These are phyloP conservation scores for Naganishia vishniacii DNA, from an alignment of 768 basidiomycete species.

Conservation along the genomic window DNA sequence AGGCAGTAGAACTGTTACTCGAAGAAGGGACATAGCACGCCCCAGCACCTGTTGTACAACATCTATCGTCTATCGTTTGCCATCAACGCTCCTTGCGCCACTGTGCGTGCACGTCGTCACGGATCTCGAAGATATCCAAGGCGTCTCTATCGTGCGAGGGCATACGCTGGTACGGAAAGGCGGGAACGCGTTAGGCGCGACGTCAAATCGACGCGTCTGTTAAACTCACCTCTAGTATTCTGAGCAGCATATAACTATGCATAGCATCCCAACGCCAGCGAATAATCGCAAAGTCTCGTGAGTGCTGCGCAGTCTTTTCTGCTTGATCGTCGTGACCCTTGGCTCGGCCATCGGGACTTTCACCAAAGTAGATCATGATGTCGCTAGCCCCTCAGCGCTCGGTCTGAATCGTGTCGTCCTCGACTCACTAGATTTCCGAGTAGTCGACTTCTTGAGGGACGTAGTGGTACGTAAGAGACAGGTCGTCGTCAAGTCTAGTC, in stretches of 20 bases:
- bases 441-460: conserved; percentile 44
- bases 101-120: background rate
- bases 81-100: no score
- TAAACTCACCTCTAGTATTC: conserved; percentile 38
- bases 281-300: conserved; percentile 34
- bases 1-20: conserved; percentile 73
- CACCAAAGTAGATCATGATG: conserved; percentile 43
- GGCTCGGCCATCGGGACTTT: conserved; percentile 32
- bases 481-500: background rate
- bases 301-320: conserved; percentile 37
- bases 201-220: no score
- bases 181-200: no score
- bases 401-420: background rate
- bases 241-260: conserved; percentile 41
- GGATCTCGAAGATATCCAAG: background rate
- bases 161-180: conserved; percentile 8
- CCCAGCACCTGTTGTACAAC: no score
- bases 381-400: conserved; percentile 29
- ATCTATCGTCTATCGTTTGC: background rate
- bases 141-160: background rate
- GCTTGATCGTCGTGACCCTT: conserved; percentile 37
- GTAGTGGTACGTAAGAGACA: conserved; percentile 36
- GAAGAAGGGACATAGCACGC: conserved; percentile 36
- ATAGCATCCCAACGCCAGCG: conserved; percentile 43
- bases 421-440: conserved; percentile 43